Evolutionary conservation across 192 early-diverging fungal species (phyloP).

Genomic region (Polychytrium aggregatum): DNA sequence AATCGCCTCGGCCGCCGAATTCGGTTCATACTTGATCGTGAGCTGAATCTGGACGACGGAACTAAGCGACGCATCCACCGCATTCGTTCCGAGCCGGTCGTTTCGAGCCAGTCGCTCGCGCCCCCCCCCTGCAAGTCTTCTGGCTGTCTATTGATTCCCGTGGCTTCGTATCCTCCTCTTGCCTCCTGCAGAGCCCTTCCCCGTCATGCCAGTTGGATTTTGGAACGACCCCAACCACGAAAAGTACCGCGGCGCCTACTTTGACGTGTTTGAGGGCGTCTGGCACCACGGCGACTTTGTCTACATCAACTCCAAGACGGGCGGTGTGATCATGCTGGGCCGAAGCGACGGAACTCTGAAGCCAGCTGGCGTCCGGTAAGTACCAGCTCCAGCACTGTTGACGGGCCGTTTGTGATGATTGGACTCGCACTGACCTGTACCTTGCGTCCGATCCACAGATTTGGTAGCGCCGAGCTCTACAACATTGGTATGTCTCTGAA

Average conservation of each 20-base stretch:
- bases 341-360: constrained; percentile 84
- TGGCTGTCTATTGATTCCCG: background rate
- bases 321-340: constrained; percentile 92
- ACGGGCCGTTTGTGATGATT: no score
- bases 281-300: constrained; percentile 99
- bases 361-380: constrained; percentile 68
- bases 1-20: no score
- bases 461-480: constrained; percentile 90
- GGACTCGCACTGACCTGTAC: no score
- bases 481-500: constrained; percentile 61
- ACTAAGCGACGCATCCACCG: no score
- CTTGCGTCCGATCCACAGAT: constrained; percentile 18
- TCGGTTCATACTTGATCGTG: no score
- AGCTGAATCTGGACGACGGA: no score
- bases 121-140: background rate
- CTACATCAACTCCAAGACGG: constrained; percentile 66
- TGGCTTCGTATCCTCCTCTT: background rate
- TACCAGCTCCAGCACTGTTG: no score
- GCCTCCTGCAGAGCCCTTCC: constrained; percentile 58
- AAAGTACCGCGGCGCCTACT: constrained; percentile 85
- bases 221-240: constrained; percentile 66
- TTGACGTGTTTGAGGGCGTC: constrained; percentile 65
- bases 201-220: constrained; percentile 94
- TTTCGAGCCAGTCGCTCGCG: no score
- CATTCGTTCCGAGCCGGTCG: no score